Conservation (phyloP, 257 asterid genomes). For the Solanum sitiens region DNA sequence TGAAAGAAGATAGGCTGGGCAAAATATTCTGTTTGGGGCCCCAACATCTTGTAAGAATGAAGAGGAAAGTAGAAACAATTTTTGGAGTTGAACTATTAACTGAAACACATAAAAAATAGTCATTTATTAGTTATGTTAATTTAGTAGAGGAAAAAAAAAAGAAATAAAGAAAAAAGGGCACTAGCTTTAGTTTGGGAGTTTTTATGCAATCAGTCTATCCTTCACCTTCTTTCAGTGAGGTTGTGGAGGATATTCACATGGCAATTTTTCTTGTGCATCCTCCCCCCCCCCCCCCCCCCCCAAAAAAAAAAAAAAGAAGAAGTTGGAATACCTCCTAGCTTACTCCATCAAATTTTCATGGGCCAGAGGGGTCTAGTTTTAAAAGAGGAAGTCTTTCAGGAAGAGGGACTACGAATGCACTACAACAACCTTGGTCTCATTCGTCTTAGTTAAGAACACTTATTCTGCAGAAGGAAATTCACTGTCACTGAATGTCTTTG, state of each 20-base stretch:
- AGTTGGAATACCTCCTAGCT: background rate
- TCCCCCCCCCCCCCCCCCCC: background rate
- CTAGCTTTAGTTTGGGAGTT: background rate
- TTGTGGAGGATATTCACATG: background rate
- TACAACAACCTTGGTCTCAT: background rate
- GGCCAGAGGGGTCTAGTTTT: background rate
- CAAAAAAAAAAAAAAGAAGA: too few species aligned
- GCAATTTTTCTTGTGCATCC: background rate
- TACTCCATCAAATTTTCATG: background rate
- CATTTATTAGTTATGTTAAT: background rate
- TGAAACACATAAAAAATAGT: background rate
- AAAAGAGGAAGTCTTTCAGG: background rate
- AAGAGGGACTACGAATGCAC: background rate
- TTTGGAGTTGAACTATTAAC: background rate
- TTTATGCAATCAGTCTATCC: background rate
- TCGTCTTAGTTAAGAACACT: background rate
- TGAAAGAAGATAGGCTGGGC: background rate
- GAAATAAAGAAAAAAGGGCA: background rate
- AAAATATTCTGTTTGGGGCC: background rate
- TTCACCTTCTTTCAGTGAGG: background rate
- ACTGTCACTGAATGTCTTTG: constrained; percentile 14
- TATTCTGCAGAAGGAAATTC: background rate
- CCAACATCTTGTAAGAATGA: background rate
- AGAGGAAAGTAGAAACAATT: background rate
- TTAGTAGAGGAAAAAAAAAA: background rate